Conservation (phyloP, 805 yeast genomes). For the Saccharomycopsis olivae region DNA sequence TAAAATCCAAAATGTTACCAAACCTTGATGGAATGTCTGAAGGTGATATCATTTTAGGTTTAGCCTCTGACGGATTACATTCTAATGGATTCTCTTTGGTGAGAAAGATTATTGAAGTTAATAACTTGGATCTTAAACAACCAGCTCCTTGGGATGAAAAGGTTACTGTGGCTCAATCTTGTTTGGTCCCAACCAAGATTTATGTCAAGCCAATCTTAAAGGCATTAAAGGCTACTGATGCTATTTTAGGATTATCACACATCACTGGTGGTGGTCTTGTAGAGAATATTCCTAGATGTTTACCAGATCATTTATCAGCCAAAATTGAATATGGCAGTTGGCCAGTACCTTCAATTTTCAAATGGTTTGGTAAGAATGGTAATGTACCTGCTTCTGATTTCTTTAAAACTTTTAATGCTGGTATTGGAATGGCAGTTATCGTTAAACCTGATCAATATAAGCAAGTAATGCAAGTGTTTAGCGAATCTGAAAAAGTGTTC, state of each 20-base stretch:
- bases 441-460: conserved; percentile 19
- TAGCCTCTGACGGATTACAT: conserved; percentile 88
- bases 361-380: conserved; percentile 90
- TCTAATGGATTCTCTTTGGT: conserved; percentile 95
- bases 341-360: conserved; percentile 83
- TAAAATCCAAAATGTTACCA: conserved; percentile 67
- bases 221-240: conserved; percentile 38
- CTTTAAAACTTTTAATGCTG: conserved; percentile 87
- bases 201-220: conserved; percentile 87
- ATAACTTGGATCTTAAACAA: conserved; percentile 60
- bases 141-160: conserved; percentile 75
- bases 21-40: conserved; percentile 49
- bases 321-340: conserved; percentile 67
- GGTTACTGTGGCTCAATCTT: conserved; percentile 73
- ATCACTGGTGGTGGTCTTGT: conserved; percentile 98
- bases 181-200: conserved; percentile 83
- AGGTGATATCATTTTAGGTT: conserved; percentile 80
- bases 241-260: conserved; percentile 81
- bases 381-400: conserved; percentile 79
- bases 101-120: conserved; percentile 78
- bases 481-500: conserved; percentile 68
- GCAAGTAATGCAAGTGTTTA: conserved; percentile 43
- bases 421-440: conserved; percentile 35
- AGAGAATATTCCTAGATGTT: conserved; percentile 91
- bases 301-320: conserved; percentile 75